Conservation (phyloP, 2,329 filamentous ascomycete species). For the Graphilbum ipis-grandicollis region DNA sequence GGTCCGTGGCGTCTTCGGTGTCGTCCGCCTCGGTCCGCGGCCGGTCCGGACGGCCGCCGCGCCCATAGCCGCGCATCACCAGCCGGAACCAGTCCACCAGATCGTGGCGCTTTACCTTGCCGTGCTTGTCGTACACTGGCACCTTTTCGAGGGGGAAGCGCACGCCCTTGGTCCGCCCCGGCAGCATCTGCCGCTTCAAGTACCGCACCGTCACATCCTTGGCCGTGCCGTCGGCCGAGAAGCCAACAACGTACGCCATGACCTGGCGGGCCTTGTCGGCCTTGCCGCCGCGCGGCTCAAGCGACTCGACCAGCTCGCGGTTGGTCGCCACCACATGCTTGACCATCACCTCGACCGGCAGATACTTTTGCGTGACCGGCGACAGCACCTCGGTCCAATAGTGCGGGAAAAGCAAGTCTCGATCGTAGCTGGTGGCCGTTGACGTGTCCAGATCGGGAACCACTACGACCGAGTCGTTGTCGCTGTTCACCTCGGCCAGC, state of each 20-base stretch:
- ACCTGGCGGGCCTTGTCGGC: constrained; percentile 79
- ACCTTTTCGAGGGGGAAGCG: constrained; percentile 66
- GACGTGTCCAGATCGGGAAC: constrained; percentile 22
- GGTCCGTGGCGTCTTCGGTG: constrained; percentile 59
- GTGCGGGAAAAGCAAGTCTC: constrained; percentile 64
- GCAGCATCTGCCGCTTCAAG: constrained; percentile 62
- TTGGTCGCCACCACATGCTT: constrained; percentile 53
- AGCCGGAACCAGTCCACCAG: constrained; percentile 70
- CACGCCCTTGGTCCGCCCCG: constrained; percentile 77
- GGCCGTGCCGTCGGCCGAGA: constrained; percentile 67
- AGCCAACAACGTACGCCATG: constrained; percentile 75
- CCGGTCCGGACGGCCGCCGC: constrained; percentile 24
- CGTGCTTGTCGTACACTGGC: constrained; percentile 58
- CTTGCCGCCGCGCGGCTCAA: constrained; percentile 69
- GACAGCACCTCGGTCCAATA: constrained; percentile 92
- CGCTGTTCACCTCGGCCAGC: constrained; percentile 32
- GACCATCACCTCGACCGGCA: constrained; percentile 63
- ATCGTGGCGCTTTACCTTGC: constrained; percentile 61
- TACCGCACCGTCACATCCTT: constrained; percentile 94
- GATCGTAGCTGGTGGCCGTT: constrained; percentile 34
- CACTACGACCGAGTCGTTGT: constrained; percentile 43
- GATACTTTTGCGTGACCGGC: constrained; percentile 58
- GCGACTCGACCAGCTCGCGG: constrained; percentile 51
- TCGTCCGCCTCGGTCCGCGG: constrained; percentile 58
- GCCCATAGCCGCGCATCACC: constrained; percentile 55